Base-by-base conservation (phyloP, 768 basidiomycete species). In the Imleria badia region DNA sequence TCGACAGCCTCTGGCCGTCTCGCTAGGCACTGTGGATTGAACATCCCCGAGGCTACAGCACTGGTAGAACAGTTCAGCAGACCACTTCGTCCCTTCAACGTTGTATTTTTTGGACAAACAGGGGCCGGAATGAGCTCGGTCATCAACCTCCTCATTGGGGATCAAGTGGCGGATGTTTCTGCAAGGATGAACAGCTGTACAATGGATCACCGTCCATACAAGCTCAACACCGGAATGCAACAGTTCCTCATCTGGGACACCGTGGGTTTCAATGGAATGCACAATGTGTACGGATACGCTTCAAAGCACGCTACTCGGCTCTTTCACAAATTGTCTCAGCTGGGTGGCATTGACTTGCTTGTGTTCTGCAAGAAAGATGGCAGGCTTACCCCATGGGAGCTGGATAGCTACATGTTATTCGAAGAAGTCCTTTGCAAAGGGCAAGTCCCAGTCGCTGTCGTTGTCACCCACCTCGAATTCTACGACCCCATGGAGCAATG, bases 71-170 rank as follows among this genome's bases (percentile, higher is more conserved):
- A 38, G 34, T 52, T 56, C 34, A 31, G 6, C 34, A 44, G n/a
- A n/a, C 38, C 38, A 10, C 33, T 19, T 13, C 51, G 46, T 43
- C 29, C 29, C 6, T 17, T 39, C 45, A 73, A 73, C 41, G 49
- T 72, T 20, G 56, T 75, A n/a, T 30, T 76, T 12, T 75, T 76
- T 44, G 74, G 74, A 1, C 69, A 73, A 48, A 14, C 43, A 12
- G 51, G 43, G 7, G 34, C 19, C 4, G 67, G 65, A 3, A 45
- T 31, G n/a, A 5, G 35, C n/a, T n/a, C n/a, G n/a, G n/a, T n/a
- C n/a, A n/a, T n/a, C n/a, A n/a, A n/a, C n/a, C n/a, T n/a, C n/a
- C n/a, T n/a, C n/a, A n/a, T n/a, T n/a, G n/a, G n/a, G n/a, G n/a
- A n/a, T n/a, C n/a, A n/a, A n/a, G n/a, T 22, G 6, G 41, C 51